These are phyloP conservation scores for Serendipita sp. DNA, from an alignment of 768 basidiomycete species.

Conservation along the genomic window DNA sequence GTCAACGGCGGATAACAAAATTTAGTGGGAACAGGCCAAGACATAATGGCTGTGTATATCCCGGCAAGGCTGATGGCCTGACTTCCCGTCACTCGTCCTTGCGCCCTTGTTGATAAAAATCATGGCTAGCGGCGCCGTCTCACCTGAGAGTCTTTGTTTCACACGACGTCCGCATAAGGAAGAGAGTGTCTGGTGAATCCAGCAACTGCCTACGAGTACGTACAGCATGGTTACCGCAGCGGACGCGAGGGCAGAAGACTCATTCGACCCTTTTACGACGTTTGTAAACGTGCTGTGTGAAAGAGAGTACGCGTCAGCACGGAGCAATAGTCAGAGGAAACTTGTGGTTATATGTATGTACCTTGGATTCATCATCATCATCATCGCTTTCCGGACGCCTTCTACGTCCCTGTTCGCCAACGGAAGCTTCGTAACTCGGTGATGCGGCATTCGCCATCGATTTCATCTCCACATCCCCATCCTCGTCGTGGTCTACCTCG, in stretches of 20 bases:
- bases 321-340: background rate
- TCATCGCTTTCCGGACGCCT: background rate
- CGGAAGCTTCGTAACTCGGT: background rate
- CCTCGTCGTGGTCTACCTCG: background rate
- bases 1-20: too few relatives aligned
- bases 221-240: background rate
- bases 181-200: too few relatives aligned
- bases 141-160: too few relatives aligned
- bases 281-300: background rate
- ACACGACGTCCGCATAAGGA: too few relatives aligned
- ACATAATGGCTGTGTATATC: too few relatives aligned
- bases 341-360: background rate
- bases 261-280: constrained; percentile 4
- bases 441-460: background rate
- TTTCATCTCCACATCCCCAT: constrained; percentile 9
- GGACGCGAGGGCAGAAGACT: background rate
- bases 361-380: constrained; percentile 2
- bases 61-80: too few relatives aligned
- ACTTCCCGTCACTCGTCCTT: too few relatives aligned
- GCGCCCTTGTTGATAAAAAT: too few relatives aligned
- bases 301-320: background rate
- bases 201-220: too few relatives aligned
- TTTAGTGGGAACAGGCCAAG: too few relatives aligned
- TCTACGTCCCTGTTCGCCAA: background rate
- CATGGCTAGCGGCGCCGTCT: too few relatives aligned